phyloP scores from a whole-genome alignment of 345 rosid genomes.

The Clarkia xantiana region DNA sequence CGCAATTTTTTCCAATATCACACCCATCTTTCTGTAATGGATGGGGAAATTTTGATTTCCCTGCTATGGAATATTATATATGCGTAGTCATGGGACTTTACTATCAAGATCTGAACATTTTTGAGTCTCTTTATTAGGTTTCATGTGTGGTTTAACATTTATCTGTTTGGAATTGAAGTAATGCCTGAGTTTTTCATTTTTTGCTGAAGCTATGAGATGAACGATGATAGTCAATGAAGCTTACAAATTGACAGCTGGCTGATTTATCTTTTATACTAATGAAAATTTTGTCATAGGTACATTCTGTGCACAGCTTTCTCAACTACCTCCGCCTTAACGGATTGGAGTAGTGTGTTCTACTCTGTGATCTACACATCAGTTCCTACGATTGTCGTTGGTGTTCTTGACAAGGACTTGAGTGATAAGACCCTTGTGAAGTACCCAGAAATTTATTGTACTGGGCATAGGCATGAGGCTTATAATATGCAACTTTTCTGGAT shows the following conservation, averaged over 20 bases:
- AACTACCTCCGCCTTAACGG: constrained; percentile 67
- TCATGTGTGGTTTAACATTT: not conserved
- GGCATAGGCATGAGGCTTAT: constrained; percentile 65
- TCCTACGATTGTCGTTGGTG: constrained; percentile 61
- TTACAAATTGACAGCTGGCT: too few relatives aligned
- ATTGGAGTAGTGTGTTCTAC: constrained; percentile 75
- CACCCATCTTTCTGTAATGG: too few relatives aligned
- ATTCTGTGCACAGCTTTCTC: constrained; percentile 60
- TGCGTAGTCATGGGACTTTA: too few relatives aligned
- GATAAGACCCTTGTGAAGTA: constrained; percentile 39
- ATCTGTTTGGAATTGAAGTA: not conserved
- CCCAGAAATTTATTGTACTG: constrained; percentile 65
- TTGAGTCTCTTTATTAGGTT: not conserved
- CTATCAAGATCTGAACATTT: not conserved
- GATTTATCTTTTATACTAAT: too few relatives aligned
- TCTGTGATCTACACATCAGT: constrained; percentile 63
- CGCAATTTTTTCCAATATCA: too few relatives aligned
- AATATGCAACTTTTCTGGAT: constrained; percentile 60
- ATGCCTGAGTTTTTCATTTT: not conserved
- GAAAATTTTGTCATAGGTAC: constrained; percentile 31
- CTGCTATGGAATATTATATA: too few relatives aligned
- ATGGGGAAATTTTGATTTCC: too few relatives aligned
- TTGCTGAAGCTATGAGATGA: too few relatives aligned
- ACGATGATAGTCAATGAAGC: too few relatives aligned
- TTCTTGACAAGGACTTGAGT: constrained; percentile 67